These are phyloP conservation scores for Chaetomium strumarium DNA, from an alignment of 2,329 filamentous ascomycete species.

Conservation along the genomic window DNA sequence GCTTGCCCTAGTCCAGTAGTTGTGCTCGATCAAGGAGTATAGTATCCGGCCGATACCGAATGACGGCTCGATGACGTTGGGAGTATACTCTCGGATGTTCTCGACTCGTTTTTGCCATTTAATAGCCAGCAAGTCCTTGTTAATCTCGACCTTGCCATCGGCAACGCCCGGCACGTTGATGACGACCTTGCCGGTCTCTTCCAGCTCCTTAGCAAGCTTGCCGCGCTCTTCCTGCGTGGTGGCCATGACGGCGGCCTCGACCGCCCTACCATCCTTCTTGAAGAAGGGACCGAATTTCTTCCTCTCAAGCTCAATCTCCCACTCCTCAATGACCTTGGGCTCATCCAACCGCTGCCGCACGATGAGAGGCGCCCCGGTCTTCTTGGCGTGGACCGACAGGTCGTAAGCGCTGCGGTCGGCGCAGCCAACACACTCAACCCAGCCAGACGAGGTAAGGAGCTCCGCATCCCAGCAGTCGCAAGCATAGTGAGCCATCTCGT, in stretches of 20 bases:
- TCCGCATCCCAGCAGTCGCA: slow-evolving; percentile 98
- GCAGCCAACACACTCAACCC: slow-evolving; percentile 97
- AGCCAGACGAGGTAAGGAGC: slow-evolving; percentile 83
- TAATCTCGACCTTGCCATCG: slow-evolving; percentile 71
- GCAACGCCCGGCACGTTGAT: slow-evolving; percentile 64
- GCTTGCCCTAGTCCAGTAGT: slow-evolving; percentile 77
- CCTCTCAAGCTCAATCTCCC: slow-evolving; percentile 80
- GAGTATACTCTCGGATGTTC: slow-evolving; percentile 83
- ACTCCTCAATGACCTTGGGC: slow-evolving; percentile 78
- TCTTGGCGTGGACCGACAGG: slow-evolving; percentile 84
- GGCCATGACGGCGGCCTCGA: slow-evolving; percentile 72
- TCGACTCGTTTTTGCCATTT: slow-evolving; percentile 78
- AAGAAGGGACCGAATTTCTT: slow-evolving; percentile 94
- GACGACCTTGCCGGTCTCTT: slow-evolving; percentile 66
- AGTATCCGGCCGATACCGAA: slow-evolving; percentile 95
- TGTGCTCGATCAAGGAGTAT: slow-evolving; percentile 89
- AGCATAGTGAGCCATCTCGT: slow-evolving; percentile 81
- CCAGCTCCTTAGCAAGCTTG: slow-evolving; percentile 68
- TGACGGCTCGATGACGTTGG: slow-evolving; percentile 94
- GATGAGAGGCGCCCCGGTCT: slow-evolving; percentile 78
- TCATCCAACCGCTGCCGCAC: slow-evolving; percentile 77
- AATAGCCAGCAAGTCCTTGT: slow-evolving; percentile 73
- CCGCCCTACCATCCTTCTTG: slow-evolving; percentile 86
- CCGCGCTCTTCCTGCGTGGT: slow-evolving; percentile 77
- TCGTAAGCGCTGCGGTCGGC: slow-evolving; percentile 91